phyloP scores from a whole-genome alignment of 148 eudicot genomes.

The Amaranthus palmeri region DNA sequence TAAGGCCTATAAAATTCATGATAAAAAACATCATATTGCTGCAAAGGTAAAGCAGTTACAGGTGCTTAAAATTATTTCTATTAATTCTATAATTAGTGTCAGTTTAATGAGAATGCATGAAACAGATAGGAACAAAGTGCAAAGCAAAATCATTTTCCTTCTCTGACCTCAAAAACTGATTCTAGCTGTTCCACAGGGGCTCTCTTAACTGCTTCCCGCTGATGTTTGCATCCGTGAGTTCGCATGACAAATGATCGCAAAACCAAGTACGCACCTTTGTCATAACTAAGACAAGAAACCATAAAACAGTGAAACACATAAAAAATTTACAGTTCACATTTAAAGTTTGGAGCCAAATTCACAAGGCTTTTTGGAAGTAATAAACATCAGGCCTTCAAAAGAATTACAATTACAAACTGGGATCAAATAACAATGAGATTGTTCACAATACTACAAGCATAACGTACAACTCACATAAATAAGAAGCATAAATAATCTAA shows the following conservation, averaged over 20 bases:
- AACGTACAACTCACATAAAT: not conserved
- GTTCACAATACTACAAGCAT: no score
- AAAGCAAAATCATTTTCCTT: conserved; percentile 12
- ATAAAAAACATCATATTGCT: not conserved
- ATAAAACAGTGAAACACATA: not conserved
- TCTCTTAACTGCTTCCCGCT: conserved; percentile 65
- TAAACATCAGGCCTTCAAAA: no score
- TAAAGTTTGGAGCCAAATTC: no score
- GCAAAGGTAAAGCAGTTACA: conserved; percentile 7
- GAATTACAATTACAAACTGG: no score
- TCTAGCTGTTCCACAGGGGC: conserved; percentile 49
- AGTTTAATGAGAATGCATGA: not conserved
- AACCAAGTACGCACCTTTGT: conserved; percentile 82
- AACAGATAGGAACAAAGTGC: not conserved
- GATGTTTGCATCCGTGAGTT: conserved; percentile 77
- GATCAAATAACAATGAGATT: no score
- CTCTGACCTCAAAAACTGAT: conserved; percentile 73
- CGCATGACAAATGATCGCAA: conserved; percentile 90
- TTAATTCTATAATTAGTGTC: not conserved
- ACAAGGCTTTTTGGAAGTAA: no score
- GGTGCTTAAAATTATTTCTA: not conserved
- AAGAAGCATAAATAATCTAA: not conserved
- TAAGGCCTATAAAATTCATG: conserved; percentile 53
- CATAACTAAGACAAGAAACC: conserved; percentile 46
- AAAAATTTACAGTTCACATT: not conserved